Evolutionary conservation across 2,329 filamentous ascomycete genomes (phyloP).

Genomic region (Aspergillus sergii): DNA sequence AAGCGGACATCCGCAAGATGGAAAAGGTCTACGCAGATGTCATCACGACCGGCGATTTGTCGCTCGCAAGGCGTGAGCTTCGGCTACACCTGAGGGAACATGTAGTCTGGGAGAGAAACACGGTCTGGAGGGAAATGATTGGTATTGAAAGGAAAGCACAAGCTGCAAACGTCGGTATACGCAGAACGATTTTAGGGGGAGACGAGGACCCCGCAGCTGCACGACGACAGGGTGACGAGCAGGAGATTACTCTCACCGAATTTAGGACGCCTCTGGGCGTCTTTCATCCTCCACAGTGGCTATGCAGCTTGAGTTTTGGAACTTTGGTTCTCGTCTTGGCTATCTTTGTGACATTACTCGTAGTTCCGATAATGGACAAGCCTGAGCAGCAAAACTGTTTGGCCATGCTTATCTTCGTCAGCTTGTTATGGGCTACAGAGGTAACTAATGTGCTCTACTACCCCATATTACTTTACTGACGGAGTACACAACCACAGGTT

Average conservation of each 20-base stretch:
- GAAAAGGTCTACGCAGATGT: conserved; percentile 80
- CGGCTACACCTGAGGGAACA: conserved; percentile 91
- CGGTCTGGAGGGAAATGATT: conserved; percentile 98
- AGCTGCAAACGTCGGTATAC: conserved; percentile 82
- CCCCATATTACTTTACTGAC: conserved; percentile 11
- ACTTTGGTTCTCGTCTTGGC: conserved; percentile 70
- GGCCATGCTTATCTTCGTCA: conserved; percentile 90
- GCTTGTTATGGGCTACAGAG: conserved; percentile 94
- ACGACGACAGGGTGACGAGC: conserved; percentile 82
- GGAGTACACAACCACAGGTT: conserved; percentile 55
- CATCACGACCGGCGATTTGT: conserved; percentile 78
- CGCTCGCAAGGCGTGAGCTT: conserved; percentile 78
- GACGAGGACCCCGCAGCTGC: conserved; percentile 69
- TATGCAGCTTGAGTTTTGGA: conserved; percentile 80
- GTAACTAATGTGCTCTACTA: conserved; percentile 49
- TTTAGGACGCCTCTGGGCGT: conserved; percentile 78
- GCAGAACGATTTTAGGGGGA: conserved; percentile 75
- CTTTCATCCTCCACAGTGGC: conserved; percentile 75
- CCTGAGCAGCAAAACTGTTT: conserved; percentile 95
- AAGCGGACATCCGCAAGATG: conserved; percentile 71
- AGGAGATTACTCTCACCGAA: conserved; percentile 65
- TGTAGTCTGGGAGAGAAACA: conserved; percentile 98
- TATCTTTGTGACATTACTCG: conserved; percentile 74
- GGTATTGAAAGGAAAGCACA: conserved; percentile 94
- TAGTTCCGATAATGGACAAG: conserved; percentile 78